A percentile compares a stretch with the other conserved stretches of the same genome.
phyloP scores from a whole-genome alignment of 1,284 basidiomycete species.

The Pascua sp. region DNA sequence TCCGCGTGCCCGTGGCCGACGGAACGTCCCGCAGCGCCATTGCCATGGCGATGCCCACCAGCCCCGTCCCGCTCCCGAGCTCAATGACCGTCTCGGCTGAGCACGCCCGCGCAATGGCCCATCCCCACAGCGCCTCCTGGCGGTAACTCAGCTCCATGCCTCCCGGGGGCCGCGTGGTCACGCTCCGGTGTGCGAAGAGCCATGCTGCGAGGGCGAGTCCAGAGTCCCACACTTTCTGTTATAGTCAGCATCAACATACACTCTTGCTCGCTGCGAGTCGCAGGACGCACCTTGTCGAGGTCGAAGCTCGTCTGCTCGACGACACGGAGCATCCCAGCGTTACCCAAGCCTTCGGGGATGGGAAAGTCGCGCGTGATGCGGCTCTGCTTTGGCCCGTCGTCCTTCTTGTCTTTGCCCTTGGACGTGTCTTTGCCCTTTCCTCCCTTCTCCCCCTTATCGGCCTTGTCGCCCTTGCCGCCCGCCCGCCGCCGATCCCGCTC shows the following conservation, averaged over 20 bases:
- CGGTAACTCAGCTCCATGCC: too few species aligned
- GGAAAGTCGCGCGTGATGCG: conserved; percentile 62
- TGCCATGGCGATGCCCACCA: conserved; percentile 67
- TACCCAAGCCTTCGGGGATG: conserved; percentile 34
- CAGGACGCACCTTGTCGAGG: conserved; percentile 69
- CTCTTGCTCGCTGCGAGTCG: not conserved
- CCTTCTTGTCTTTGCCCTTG: conserved; percentile 25
- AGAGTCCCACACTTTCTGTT: conserved; percentile 88
- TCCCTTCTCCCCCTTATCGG: conserved; percentile 6
- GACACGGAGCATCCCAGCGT: conserved; percentile 52
- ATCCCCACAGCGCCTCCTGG: too few species aligned
- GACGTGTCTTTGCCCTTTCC: conserved; percentile 16
- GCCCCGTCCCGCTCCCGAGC: conserved; percentile 73
- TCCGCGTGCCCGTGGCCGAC: not conserved
- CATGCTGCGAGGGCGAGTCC: conserved; percentile 75
- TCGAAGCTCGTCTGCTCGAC: conserved; percentile 80
- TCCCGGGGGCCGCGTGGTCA: too few species aligned
- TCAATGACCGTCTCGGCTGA: conserved; percentile 9
- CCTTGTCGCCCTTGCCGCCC: conserved; percentile 4
- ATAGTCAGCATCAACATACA: not conserved
- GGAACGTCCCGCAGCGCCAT: conserved; percentile 53
- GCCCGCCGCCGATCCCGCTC: conserved; percentile 2
- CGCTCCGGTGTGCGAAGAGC: conserved; percentile 48
- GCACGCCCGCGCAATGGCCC: conserved; percentile 2
- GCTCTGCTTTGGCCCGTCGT: conserved; percentile 62